Evolutionary conservation across 2,329 filamentous ascomycete species (phyloP).

Genomic region (Xylariomycetidae sp.): DNA sequence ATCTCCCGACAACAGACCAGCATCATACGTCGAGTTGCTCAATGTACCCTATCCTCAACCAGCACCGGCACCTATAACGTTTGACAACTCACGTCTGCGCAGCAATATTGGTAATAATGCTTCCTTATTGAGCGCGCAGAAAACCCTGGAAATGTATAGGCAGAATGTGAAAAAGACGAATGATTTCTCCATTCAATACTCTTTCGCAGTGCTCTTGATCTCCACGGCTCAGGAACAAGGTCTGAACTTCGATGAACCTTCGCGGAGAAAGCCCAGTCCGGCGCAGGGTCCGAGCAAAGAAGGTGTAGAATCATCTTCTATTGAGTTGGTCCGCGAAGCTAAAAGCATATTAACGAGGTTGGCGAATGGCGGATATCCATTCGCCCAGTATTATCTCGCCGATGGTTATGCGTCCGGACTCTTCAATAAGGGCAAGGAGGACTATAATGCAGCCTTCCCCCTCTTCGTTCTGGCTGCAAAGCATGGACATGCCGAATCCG

Average conservation of each 20-base stretch:
- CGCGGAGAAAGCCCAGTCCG: conserved; percentile 40
- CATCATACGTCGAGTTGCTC: conserved; percentile 56
- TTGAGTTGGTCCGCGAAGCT: conserved; percentile 78
- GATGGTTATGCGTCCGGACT: conserved; percentile 92
- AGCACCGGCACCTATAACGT: conserved; percentile 56
- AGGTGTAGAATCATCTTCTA: conserved; percentile 44
- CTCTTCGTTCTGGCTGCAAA: conserved; percentile 92
- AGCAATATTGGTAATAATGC: conserved; percentile 82
- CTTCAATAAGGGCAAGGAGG: conserved; percentile 90
- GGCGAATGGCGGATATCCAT: conserved; percentile 84
- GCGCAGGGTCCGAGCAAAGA: conserved; percentile 31
- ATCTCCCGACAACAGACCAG: conserved; percentile 50
- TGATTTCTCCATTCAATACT: conserved; percentile 85
- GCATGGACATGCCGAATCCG: conserved; percentile 94
- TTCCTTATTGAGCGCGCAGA: conserved; percentile 82
- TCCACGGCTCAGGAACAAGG: conserved; percentile 80
- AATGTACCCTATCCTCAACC: conserved; percentile 78
- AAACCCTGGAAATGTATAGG: conserved; percentile 96
- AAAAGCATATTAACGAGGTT: conserved; percentile 83
- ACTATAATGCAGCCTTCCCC: conserved; percentile 86
- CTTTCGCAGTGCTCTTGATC: conserved; percentile 92
- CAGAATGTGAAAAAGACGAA: conserved; percentile 97
- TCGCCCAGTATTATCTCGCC: conserved; percentile 95
- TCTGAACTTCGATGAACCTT: conserved; percentile 44
- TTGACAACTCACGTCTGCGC: conserved; percentile 80